phyloP scores from a whole-genome alignment of 163 green algal genomes.

The Scenedesmus sp. region DNA sequence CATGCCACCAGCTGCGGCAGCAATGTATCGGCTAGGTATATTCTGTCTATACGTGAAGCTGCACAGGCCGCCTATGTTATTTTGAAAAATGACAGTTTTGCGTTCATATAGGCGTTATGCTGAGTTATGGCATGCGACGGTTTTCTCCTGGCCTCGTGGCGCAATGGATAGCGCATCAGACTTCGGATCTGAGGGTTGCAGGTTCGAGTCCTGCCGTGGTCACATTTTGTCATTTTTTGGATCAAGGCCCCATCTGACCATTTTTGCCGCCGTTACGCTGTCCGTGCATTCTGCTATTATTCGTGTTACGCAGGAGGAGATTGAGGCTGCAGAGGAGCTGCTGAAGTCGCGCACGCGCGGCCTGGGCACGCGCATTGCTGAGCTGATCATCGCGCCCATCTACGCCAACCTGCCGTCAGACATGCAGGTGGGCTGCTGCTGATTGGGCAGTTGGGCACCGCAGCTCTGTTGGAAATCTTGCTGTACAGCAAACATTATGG shows the following conservation, averaged over 20 bases:
- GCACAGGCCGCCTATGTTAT: no score
- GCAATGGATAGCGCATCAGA: conserved; percentile 18
- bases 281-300: not conserved
- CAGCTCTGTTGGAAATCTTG: no score
- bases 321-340: conserved; percentile 92
- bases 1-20: no score
- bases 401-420: conserved; percentile 98
- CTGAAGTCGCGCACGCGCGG: conserved; percentile 86
- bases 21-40: no score
- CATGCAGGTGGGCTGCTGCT: conserved; percentile 69
- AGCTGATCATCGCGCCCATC: conserved; percentile 97
- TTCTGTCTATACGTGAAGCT: no score
- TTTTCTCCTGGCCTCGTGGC: not conserved
- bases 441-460: not conserved
- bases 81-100: not conserved
- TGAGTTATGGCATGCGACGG: not conserved
- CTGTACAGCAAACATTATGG: no score
- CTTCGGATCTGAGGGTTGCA: conserved; percentile 17
- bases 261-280: not conserved
- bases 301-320: conserved; percentile 87
- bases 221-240: not conserved
- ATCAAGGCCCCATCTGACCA: not conserved
- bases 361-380: conserved; percentile 87
- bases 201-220: conserved; percentile 15
- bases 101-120: not conserved